phyloP scores from a whole-genome alignment of 139 green algal genomes.

The Pleodorina starrii region DNA sequence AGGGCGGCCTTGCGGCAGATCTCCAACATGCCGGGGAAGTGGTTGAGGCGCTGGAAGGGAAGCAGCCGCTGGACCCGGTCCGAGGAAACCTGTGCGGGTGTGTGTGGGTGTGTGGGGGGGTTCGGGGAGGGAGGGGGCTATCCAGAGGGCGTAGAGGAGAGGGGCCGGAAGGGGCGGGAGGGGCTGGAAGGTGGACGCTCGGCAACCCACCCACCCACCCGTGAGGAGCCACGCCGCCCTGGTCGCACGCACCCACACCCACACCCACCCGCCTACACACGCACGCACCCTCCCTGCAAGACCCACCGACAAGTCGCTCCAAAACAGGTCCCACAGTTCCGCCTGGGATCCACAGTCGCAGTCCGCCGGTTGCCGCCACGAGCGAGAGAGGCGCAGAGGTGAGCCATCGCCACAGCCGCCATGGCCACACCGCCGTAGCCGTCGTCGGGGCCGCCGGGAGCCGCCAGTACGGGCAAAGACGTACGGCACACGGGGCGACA shows the following conservation, averaged over 20 bases:
- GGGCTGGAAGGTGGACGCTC: too few species aligned
- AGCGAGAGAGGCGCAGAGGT: background rate
- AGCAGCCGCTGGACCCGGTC: conserved; percentile 65
- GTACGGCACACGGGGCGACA: too few species aligned
- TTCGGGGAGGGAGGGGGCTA: background rate
- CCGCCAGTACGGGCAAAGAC: too few species aligned
- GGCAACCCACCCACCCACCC: too few species aligned
- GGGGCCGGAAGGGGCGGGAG: too few species aligned
- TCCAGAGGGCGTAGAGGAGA: too few species aligned
- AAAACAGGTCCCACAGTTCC: conserved; percentile 58
- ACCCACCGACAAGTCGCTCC: conserved; percentile 63
- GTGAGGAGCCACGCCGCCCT: too few species aligned
- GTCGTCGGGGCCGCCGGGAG: too few species aligned
- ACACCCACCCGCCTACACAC: too few species aligned
- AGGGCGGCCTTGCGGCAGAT: conserved; percentile 71
- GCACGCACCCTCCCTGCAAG: too few species aligned
- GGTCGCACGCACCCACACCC: too few species aligned
- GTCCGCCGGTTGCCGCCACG: background rate
- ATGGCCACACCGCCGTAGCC: too few species aligned
- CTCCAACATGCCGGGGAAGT: conserved; percentile 74
- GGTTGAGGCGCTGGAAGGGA: conserved; percentile 71
- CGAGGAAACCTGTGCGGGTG: conserved; percentile 45
- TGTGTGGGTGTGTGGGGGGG: background rate
- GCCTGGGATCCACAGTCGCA: conserved; percentile 21
- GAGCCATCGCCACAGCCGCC: background rate